A percentile compares a stretch with the other conserved stretches of the same genome.
Evolutionary conservation across 2,329 filamentous ascomycete species (phyloP).

Genomic region (Hymenoscyphus linearis): DNA sequence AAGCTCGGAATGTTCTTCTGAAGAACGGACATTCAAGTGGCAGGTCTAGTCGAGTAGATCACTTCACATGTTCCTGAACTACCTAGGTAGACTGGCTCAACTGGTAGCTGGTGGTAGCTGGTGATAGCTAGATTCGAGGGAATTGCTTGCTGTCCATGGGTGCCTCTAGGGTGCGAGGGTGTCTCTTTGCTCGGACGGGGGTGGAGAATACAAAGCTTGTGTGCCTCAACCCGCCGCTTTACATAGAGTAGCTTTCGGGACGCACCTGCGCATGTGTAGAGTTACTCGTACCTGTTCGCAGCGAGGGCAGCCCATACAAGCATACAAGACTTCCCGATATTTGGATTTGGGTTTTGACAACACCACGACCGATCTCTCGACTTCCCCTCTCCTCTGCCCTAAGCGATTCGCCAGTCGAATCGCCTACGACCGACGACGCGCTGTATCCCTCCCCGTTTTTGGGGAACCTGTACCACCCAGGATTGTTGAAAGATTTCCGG

Average conservation of each 20-base stretch:
- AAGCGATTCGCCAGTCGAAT: neutral
- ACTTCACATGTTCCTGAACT: no score
- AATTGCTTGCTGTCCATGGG: neutral
- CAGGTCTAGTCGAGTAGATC: no score
- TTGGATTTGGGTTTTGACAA: neutral
- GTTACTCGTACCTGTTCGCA: neutral
- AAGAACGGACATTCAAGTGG: no score
- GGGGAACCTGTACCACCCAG: neutral
- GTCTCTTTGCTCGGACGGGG: neutral
- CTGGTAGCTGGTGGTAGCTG: no score
- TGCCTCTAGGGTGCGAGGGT: no score
- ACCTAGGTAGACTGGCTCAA: no score
- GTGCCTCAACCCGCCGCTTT: neutral
- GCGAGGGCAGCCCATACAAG: neutral
- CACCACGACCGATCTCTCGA: neutral
- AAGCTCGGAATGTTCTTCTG: no score
- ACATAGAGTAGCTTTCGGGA: neutral
- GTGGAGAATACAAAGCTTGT: neutral
- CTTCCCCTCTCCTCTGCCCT: neutral
- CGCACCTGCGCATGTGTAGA: neutral
- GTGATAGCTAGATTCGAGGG: neutral
- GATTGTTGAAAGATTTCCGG: neutral
- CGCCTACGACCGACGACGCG: neutral
- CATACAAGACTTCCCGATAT: neutral
- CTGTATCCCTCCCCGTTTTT: neutral